Conservation (phyloP, 139 green algal genomes). For the Volvox africanus region DNA sequence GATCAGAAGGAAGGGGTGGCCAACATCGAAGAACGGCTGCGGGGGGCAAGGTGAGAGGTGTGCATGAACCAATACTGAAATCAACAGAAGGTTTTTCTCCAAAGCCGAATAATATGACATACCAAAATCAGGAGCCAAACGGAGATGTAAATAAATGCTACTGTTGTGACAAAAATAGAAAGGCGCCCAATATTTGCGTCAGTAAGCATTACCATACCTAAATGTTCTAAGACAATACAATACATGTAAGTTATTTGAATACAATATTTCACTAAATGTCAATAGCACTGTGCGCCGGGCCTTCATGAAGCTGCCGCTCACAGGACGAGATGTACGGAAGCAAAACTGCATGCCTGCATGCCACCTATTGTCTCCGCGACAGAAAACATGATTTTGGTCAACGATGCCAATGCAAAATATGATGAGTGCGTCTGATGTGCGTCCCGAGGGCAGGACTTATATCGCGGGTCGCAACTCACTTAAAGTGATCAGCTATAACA, state of each 20-base stretch:
- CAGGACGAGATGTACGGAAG: background rate
- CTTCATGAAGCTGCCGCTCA: background rate
- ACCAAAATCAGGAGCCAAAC: conserved; percentile 73
- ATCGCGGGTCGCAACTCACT: background rate
- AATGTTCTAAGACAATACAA: background rate
- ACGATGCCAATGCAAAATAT: background rate
- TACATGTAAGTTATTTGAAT: background rate
- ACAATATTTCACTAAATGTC: background rate
- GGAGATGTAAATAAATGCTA: conserved; percentile 63
- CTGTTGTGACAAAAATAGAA: background rate
- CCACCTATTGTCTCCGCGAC: no score
- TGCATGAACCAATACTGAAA: background rate
- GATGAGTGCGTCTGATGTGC: background rate
- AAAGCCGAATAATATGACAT: background rate
- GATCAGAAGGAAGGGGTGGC: conserved; percentile 53
- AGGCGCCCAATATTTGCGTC: background rate
- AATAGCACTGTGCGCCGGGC: background rate
- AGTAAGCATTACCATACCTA: background rate
- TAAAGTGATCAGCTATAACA: conserved; percentile 32
- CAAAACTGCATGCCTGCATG: background rate
- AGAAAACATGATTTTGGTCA: no score
- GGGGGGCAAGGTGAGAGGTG: background rate
- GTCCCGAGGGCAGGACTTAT: background rate
- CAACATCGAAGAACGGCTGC: conserved; percentile 77
- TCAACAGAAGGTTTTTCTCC: background rate